phyloP scores from a whole-genome alignment of 176 grass and related monocot species.

The Elymus sibiricus region DNA sequence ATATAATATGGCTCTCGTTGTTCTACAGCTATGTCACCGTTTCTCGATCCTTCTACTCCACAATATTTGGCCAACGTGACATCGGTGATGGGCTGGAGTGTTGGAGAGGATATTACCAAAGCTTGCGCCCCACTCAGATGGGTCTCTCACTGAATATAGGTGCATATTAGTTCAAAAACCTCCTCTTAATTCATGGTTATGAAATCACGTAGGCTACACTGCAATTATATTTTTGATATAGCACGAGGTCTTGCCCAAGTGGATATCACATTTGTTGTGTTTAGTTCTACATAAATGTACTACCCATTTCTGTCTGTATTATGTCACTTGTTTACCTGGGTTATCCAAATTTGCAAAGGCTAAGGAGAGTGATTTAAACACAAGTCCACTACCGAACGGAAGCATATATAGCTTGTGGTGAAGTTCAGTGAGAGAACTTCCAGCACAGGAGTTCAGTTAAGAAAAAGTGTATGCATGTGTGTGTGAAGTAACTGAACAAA shows the following conservation, averaged over 20 bases:
- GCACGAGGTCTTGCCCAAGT: not conserved
- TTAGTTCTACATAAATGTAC: not conserved
- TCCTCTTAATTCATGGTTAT: not conserved
- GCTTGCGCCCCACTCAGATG: conserved; percentile 82
- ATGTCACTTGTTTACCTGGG: not conserved
- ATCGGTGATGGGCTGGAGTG: conserved; percentile 71
- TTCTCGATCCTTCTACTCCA: conserved; percentile 77
- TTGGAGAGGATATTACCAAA: conserved; percentile 90
- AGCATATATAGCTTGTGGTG: not conserved
- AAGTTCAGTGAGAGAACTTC: not conserved
- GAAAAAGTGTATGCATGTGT: not conserved
- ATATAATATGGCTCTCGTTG: not conserved
- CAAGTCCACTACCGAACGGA: not conserved
- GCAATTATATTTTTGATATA: not conserved
- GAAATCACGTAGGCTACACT: not conserved
- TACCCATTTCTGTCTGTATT: not conserved
- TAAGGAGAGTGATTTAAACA: not conserved
- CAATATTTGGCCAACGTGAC: conserved; percentile 24
- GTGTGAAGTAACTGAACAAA: not conserved
- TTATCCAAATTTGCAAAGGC: not conserved
- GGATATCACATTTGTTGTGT: not conserved
- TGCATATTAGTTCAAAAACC: conserved; percentile 20
- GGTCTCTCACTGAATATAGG: conserved; percentile 77
- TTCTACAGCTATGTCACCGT: conserved; percentile 60
- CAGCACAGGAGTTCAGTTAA: not conserved